A percentile compares a stretch with the other conserved stretches of the same genome.
These are phyloP conservation scores for Cubamyces lactineus DNA, from an alignment of 768 basidiomycete species.

Conservation along the genomic window DNA sequence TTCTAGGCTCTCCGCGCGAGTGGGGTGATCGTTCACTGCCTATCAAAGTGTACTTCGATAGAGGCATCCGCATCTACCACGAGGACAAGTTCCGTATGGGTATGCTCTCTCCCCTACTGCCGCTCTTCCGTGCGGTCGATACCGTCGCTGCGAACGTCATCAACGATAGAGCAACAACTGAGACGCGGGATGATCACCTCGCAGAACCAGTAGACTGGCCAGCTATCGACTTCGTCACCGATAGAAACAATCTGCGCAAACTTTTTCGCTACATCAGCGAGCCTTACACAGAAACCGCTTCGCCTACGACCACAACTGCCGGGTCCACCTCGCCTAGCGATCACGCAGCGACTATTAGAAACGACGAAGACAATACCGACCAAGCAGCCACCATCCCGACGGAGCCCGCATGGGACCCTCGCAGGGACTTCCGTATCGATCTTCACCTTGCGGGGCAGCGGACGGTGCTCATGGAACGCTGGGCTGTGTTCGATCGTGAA, in stretches of 20 bases:
- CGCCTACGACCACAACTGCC: neutral
- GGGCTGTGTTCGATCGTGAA: conserved; percentile 47
- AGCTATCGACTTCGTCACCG: conserved; percentile 53
- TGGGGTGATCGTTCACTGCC: conserved; percentile 55
- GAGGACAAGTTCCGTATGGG: conserved; percentile 57
- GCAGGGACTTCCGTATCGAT: conserved; percentile 65
- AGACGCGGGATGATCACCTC: conserved; percentile 3
- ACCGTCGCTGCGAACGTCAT: conserved; percentile 22
- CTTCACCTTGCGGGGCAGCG: conserved; percentile 58
- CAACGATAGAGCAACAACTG: neutral
- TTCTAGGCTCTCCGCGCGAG: conserved; percentile 58
- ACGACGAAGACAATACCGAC: neutral
- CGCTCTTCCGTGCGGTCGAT: conserved; percentile 64
- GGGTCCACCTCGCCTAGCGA: neutral
- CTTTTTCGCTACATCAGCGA: conserved; percentile 56
- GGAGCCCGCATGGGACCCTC: conserved; percentile 1
- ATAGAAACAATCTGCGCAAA: conserved; percentile 68
- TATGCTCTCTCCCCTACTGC: conserved; percentile 43
- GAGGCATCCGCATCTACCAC: conserved; percentile 51
- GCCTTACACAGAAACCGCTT: conserved; percentile 20
- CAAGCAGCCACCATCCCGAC: too few species aligned
- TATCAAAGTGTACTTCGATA: conserved; percentile 56
- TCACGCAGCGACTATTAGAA: neutral
- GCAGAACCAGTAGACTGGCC: conserved; percentile 40
- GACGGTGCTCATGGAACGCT: conserved; percentile 64